Evolutionary conservation across 1,139 yeast species (phyloP), one percentile per base, ranked within the genome.

Genomic region (Blastobotrys buckinghamii): DNA sequence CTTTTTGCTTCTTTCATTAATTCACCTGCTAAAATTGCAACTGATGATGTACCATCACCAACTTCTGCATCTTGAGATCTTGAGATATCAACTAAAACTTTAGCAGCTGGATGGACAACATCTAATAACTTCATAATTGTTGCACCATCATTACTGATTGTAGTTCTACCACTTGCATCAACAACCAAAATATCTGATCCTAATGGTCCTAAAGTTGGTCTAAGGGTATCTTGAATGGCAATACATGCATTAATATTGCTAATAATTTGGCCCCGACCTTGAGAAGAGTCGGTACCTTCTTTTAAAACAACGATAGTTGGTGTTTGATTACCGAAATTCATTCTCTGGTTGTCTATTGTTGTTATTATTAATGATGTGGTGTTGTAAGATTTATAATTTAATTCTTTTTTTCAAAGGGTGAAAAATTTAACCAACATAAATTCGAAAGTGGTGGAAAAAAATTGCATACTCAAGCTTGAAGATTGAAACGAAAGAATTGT

Each of bases 31-130:
- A 92, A 70, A 42, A 92, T 77, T 0, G 97, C 88, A 13, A 94
- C 98, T 38, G 96, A 83, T 0, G 98, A 92, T 38, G 99, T 92
- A 57, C 99, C 99, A 68, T 92, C 99, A 55, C 99, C 99, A 50
- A 92, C 97, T 69, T 92, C 99, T 20, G 97, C 96, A 69, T 92
- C 99, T 70, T 92, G 99, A 1, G 97, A 83, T 63, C 96, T 79
- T 13, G 97, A 87, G 52, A 92, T 87, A 66, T 92, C 99, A 47
- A 92, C 98, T 57, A 92, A 73, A 66, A 92, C 84, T 65, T 86
- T 85, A 12, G 98, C 98, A 15, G 98, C 98, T 6, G 99, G 98
- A 65, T 92, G 99, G 26, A 94, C 97, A 51, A 94, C 95, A 64
- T 94, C 98, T 59, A 92, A 73, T 54, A 90, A 75, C 66, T 85